Base-by-base conservation (phyloP, 2,329 filamentous ascomycete genomes). In the Nemania abortiva region DNA sequence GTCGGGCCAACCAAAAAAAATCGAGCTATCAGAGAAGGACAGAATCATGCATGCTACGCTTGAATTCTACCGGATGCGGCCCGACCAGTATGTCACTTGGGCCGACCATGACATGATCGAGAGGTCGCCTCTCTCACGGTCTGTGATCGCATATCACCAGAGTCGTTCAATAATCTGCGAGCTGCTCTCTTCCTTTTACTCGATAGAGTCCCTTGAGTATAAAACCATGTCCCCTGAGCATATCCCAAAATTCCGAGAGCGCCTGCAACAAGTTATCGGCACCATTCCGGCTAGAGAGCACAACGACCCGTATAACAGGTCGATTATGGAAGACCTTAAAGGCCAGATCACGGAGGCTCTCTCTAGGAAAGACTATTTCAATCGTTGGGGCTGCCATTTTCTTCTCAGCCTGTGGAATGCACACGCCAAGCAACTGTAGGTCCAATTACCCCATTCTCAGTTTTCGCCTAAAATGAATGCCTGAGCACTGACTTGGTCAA, bases 331-430 rank as follows among this genome's bases (percentile, higher is more conserved):
- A 29, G 88, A 90, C 65, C 78, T 90, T 10, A 75, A 79, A 1
- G 87, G 87, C 2, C 87, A 89, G 69, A 80, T 89, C 20, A 78
- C 77, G 6, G 76, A 88, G 18, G 87, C 87, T 0, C 74, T 89
- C 1, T 76, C 78, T 2, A 74, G 72, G 0, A 20, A 64, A 0
- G 67, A 74, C 0, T 84, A 83, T 72, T 88, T 84, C 71, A 3
- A 45, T 2, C 82, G 78, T 75, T 91, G 88, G 89, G 88, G 88
- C 7, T 74, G 75, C 5, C 88, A 90, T 76, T 91, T 87, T 75
- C 82, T 90, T 6, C 85, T 84, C 0, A 87, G 86, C 6, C 80
- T 90, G 1, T 84, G 86, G 29, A 83, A 85, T 68, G 88, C 88
- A 0, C 87, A 91, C 72, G 80, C 82, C 0, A 82, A 84, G 27